Base-by-base conservation (phyloP, 176 grass and related monocot genomes). In the Poa annua region DNA sequence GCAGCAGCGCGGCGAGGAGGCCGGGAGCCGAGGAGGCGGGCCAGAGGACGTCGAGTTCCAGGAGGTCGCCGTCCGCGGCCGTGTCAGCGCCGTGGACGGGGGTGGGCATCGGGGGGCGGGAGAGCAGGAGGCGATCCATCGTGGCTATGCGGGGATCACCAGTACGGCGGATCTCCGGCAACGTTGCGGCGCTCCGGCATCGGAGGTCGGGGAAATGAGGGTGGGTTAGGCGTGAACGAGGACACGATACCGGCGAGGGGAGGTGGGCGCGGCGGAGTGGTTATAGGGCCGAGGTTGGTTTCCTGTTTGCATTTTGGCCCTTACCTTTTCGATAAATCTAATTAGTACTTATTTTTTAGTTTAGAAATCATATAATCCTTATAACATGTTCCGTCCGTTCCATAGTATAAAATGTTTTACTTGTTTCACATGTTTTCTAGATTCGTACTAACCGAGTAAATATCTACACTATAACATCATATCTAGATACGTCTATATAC, bases 31-130 rank as follows among this genome's bases (percentile, higher is more conserved):
- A 21, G 21, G 59, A n/a, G 5, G 68, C 49, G 16, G 84, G 51
- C 88, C 84, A 90, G 75, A 90, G 61, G 50, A 87, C 84, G 51
- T 90, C 88, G 88, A 68, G 68, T 80, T 87, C 88, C 41, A 87
- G 69, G 41, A 90, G 80, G 80, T 87, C 84, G 13, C 68, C 84
- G 60, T 90, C 88, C 38, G 75, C 38, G 36, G 7, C 47, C 41
- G 75, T 65, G 26, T 63, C 20, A 0, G 33, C 45, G 21, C 33
- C 41, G 70, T 48, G 82, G 67, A 80, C 21, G 39, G 80, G 65
- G 21, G 35, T 72, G 9, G 80, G 87, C 20, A 60, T 73, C 9
- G 75, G 75, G 5, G 84, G 84, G 12, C 88, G 84, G 75, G 80
- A 79, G 38, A 90, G 39, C n/a, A 90, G 32, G 67, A 83, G 16